phyloP scores from a whole-genome alignment of 176 grass and related monocot genomes.

The sorghum (Sorghum bicolor) region Sorghum_bicolor_NCBIv3 NC_012870.2:73986001-73986500 shows the following conservation, averaged over 20 bases:
- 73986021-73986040: slow-evolving; percentile 55
- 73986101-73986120: slow-evolving; percentile 37
- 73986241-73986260: slow-evolving; percentile 52
- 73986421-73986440: slow-evolving; percentile 41
- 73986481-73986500: slow-evolving; percentile 47
- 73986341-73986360: slow-evolving; percentile 42
- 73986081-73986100: slow-evolving; percentile 77
- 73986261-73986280: slow-evolving; percentile 45
- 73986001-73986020: slow-evolving; percentile 82
- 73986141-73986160: slow-evolving; percentile 57
- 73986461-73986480: slow-evolving; percentile 77
- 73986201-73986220: slow-evolving; percentile 88
- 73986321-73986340: slow-evolving; percentile 67
- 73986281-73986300: slow-evolving; percentile 43
- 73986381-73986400: slow-evolving; percentile 39
- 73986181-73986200: slow-evolving; percentile 76
- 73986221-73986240: slow-evolving; percentile 50
- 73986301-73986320: slow-evolving; percentile 49
- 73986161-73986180: slow-evolving; percentile 46
- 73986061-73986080: slow-evolving; percentile 69
- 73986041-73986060: slow-evolving; percentile 79
- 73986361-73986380: slow-evolving; percentile 36
- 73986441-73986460: slow-evolving; percentile 73
- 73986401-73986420: slow-evolving; percentile 7
- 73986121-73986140: slow-evolving; percentile 32